Conservation (phyloP, 2,329 filamentous ascomycete species). For the Trichoderma pleuroti region DNA sequence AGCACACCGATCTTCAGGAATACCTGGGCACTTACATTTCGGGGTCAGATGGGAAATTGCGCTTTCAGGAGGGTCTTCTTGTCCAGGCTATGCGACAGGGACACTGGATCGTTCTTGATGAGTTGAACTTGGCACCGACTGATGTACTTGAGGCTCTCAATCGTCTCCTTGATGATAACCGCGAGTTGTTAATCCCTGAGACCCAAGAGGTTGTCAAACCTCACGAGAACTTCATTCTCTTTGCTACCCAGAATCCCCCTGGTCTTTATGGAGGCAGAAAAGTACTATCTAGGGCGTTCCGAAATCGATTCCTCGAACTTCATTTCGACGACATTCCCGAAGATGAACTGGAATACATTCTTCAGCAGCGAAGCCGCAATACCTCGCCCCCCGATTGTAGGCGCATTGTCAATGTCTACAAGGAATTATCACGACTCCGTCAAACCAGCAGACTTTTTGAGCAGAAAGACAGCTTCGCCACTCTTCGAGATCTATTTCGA, state of each 20-base stretch:
- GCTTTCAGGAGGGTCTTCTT: slow-evolving; percentile 89
- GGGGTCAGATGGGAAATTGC: slow-evolving; percentile 75
- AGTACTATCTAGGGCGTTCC: slow-evolving; percentile 86
- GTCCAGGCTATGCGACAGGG: slow-evolving; percentile 90
- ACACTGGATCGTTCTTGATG: slow-evolving; percentile 97
- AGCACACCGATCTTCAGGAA: slow-evolving; percentile 96
- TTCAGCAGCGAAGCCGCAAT: slow-evolving; percentile 81
- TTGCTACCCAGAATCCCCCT: slow-evolving; percentile 95
- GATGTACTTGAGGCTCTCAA: slow-evolving; percentile 97
- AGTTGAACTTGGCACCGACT: slow-evolving; percentile 92
- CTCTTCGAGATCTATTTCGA: slow-evolving; percentile 88
- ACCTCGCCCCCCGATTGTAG: slow-evolving; percentile 88
- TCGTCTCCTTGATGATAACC: slow-evolving; percentile 90
- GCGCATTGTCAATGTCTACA: slow-evolving; percentile 89
- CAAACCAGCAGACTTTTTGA: slow-evolving; percentile 92
- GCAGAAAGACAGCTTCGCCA: slow-evolving; percentile 96
- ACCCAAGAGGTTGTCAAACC: slow-evolving; percentile 92
- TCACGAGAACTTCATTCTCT: slow-evolving; percentile 94
- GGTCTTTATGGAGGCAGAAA: slow-evolving; percentile 95
- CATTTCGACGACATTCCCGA: slow-evolving; percentile 98
- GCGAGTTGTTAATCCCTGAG: slow-evolving; percentile 92
- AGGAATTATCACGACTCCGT: slow-evolving; percentile 81
- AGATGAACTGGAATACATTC: slow-evolving; percentile 84
- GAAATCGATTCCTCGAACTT: slow-evolving; percentile 93
- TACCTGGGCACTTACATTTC: slow-evolving; percentile 95